Conservation (phyloP, 148 eudicot genomes). For the Diospyros kaki region DNA sequence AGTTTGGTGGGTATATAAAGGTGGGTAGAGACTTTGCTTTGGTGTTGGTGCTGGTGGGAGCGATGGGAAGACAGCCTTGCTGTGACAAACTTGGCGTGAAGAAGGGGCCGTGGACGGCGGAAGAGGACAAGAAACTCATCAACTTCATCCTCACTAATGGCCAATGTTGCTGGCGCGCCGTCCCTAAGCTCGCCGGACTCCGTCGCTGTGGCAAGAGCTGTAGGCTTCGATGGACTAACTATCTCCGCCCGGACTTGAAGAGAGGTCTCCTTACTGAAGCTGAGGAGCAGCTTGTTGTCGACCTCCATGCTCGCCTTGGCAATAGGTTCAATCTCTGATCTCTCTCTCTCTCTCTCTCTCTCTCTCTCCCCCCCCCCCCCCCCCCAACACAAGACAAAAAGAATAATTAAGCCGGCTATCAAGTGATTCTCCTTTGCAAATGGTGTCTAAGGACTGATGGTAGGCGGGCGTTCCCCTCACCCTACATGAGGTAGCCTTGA, state of each 20-base stretch:
- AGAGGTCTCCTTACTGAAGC: conserved; percentile 71
- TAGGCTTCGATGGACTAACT: conserved; percentile 93
- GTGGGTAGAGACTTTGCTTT: conserved; percentile 22
- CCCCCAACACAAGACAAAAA: too few species aligned
- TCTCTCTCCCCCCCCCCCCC: too few species aligned
- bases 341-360: not conserved
- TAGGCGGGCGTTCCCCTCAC: too few species aligned
- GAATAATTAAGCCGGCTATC: too few species aligned
- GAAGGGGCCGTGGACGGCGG: conserved; percentile 48
- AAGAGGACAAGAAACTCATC: conserved; percentile 74
- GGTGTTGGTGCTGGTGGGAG: not conserved
- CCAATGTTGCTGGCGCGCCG: conserved; percentile 96
- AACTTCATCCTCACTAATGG: conserved; percentile 80
- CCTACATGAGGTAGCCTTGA: too few species aligned
- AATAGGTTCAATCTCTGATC: conserved; percentile 58
- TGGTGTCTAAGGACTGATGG: too few species aligned
- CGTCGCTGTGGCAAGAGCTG: conserved; percentile 14
- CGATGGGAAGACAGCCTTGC: conserved; percentile 94
- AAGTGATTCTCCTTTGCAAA: too few species aligned
- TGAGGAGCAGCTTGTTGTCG: conserved; percentile 87
- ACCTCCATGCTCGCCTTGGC: conserved; percentile 94
- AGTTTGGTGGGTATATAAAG: conserved; percentile 24
- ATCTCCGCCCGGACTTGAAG: conserved; percentile 88
- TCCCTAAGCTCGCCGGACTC: conserved; percentile 89
- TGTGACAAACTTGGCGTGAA: conserved; percentile 93